Percentiles rank a stretch among this genome's conserved stretches.
These are phyloP conservation scores for Sordariomycetes sp. DNA, from an alignment of 2,329 filamentous ascomycete species.

Conservation along the genomic window DNA sequence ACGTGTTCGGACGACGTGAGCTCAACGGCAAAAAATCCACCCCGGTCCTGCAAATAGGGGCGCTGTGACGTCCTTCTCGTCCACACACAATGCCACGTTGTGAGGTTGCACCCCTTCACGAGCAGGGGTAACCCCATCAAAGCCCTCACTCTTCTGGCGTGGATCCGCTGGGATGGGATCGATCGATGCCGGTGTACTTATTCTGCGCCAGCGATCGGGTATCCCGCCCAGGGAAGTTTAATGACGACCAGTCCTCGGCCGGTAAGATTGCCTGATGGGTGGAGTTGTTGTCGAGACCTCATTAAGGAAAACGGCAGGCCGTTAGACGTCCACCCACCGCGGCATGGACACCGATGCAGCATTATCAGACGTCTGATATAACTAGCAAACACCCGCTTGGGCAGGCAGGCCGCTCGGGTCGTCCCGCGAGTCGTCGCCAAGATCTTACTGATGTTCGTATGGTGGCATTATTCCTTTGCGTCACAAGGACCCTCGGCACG, in stretches of 20 bases:
- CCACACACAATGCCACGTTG: not conserved
- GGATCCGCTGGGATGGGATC: not conserved
- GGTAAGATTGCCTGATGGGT: not conserved
- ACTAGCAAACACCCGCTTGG: not conserved
- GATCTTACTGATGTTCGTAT: no score
- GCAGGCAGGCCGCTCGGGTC: not conserved
- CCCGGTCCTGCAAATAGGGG: no score
- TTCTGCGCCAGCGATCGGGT: not conserved
- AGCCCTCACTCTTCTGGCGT: not conserved
- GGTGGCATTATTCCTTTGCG: no score
- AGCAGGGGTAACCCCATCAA: not conserved
- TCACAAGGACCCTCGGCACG: no score
- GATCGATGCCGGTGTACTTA: not conserved
- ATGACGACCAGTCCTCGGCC: no score
- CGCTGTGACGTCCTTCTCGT: no score
- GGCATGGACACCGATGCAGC: not conserved
- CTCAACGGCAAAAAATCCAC: no score
- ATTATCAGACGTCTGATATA: not conserved
- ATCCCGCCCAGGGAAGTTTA: not conserved
- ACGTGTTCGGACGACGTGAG: no score
- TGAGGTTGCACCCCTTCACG: not conserved
- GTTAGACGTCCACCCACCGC: not conserved
- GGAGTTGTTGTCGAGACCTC: no score
- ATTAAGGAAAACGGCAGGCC: not conserved
- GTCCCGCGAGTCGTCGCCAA: no score